phyloP scores from a whole-genome alignment of 176 grass and related monocot genomes.

The Cenchrus purpureus region DNA sequence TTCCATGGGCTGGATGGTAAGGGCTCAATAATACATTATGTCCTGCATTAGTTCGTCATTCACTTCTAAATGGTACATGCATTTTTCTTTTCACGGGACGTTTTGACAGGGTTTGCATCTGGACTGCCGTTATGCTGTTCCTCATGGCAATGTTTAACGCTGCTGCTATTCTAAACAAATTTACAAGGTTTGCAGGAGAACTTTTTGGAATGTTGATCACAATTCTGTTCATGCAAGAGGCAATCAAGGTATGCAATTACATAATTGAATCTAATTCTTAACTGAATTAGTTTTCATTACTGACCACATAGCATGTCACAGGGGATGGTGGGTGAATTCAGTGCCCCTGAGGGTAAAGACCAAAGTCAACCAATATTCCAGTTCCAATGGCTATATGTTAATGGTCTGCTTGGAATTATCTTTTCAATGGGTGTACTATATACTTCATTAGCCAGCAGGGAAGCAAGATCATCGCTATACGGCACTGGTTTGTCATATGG shows the following conservation, averaged over 20 bases:
- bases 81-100: constrained; percentile 25
- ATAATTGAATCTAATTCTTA: background rate
- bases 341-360: constrained; percentile 61
- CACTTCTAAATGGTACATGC: constrained; percentile 23
- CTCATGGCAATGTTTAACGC: constrained; percentile 75
- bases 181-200: constrained; percentile 91
- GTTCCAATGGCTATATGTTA: constrained; percentile 81
- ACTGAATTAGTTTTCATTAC: constrained; percentile 16
- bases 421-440: constrained; percentile 76
- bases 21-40: constrained; percentile 24
- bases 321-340: constrained; percentile 83
- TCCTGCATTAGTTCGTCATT: constrained; percentile 2
- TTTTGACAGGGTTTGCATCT: constrained; percentile 82
- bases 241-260: constrained; percentile 58
- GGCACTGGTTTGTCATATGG: constrained; percentile 67
- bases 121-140: constrained; percentile 74
- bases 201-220: constrained; percentile 91
- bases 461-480: constrained; percentile 66
- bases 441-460: constrained; percentile 55
- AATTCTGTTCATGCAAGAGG: constrained; percentile 79
- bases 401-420: constrained; percentile 73
- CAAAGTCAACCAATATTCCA: constrained; percentile 44
- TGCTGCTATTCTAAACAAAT: constrained; percentile 71
- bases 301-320: constrained; percentile 30
- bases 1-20: constrained; percentile 88